Evolutionary conservation across 2,329 filamentous ascomycete species (phyloP).

Genomic region (Fusarium chuoi): DNA sequence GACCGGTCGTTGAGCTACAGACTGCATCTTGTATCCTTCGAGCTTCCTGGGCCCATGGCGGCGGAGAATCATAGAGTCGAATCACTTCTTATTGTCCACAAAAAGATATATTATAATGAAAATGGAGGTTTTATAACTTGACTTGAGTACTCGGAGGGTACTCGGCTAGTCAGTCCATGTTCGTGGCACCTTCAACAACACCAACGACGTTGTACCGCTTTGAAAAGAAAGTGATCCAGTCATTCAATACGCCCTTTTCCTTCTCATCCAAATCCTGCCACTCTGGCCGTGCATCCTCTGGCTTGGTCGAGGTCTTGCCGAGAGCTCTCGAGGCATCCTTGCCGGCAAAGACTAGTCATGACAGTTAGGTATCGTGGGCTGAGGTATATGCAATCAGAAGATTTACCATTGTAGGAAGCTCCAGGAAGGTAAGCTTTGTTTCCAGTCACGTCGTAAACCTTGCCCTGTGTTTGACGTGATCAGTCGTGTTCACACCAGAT

Average conservation of each 20-base stretch:
- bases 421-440: constrained; percentile 87
- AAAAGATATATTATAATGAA: background rate
- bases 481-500: constrained; percentile 7
- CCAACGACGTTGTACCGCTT: constrained; percentile 96
- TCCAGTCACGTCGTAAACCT: constrained; percentile 91
- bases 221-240: constrained; percentile 96
- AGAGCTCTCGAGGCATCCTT: constrained; percentile 96
- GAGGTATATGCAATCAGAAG: background rate
- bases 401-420: constrained; percentile 83
- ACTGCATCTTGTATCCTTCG: background rate
- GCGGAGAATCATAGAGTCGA: constrained; percentile 32
- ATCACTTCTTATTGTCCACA: background rate
- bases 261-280: constrained; percentile 87
- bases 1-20: background rate
- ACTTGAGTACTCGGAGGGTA: constrained; percentile 27
- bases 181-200: constrained; percentile 68
- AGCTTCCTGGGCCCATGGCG: constrained; percentile 21
- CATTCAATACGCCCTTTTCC: constrained; percentile 84
- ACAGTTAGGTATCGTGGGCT: constrained; percentile 7
- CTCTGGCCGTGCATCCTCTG: constrained; percentile 82
- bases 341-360: constrained; percentile 82
- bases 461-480: constrained; percentile 68
- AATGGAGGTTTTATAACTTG: constrained; percentile 36
- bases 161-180: constrained; percentile 55
- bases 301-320: constrained; percentile 85